phyloP scores from a whole-genome alignment of 768 basidiomycete species.

The Sporobolomyces pararoseus region DNA sequence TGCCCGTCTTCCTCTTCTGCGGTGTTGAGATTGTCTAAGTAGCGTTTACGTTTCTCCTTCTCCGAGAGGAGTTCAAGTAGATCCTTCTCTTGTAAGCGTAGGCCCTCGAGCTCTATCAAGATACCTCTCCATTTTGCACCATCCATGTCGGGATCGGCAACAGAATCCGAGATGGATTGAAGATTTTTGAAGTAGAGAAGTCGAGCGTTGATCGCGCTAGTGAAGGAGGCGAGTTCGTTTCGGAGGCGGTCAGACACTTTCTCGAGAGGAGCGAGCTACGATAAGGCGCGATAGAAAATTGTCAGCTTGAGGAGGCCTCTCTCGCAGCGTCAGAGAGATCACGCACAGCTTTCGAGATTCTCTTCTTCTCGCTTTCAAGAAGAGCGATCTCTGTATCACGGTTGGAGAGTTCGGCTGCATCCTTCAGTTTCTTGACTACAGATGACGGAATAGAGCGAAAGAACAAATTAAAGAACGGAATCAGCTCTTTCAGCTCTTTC shows the following conservation, averaged over 20 bases:
- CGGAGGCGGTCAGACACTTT: conserved; percentile 34
- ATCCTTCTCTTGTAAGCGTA: conserved; percentile 16
- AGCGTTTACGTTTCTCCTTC: conserved; percentile 31
- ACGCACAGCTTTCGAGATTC: conserved; percentile 14
- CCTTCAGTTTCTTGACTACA: conserved; percentile 26
- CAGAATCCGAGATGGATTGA: conserved; percentile 39
- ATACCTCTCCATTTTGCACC: conserved; percentile 15
- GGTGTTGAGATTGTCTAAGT: conserved; percentile 35
- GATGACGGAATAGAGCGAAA: too few relatives aligned
- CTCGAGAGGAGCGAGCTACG: conserved; percentile 25
- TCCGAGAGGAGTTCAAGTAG: conserved; percentile 4
- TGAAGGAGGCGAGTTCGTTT: conserved; percentile 23
- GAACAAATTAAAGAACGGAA: too few relatives aligned
- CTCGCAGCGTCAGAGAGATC: not conserved
- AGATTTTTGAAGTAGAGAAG: conserved; percentile 41
- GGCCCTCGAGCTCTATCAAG: conserved; percentile 11
- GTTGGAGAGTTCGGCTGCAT: conserved; percentile 15
- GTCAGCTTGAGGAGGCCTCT: too few relatives aligned
- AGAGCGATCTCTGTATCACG: conserved; percentile 25
- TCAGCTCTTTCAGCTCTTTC: too few relatives aligned
- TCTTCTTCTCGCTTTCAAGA: conserved; percentile 21
- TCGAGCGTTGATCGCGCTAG: conserved; percentile 35
- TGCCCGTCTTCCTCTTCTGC: conserved; percentile 19
- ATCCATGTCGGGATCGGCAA: conserved; percentile 27
- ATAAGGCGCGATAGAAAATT: not conserved